phyloP scores from a whole-genome alignment of 257 asterid species.

The Orobanche coerulescens region DNA sequence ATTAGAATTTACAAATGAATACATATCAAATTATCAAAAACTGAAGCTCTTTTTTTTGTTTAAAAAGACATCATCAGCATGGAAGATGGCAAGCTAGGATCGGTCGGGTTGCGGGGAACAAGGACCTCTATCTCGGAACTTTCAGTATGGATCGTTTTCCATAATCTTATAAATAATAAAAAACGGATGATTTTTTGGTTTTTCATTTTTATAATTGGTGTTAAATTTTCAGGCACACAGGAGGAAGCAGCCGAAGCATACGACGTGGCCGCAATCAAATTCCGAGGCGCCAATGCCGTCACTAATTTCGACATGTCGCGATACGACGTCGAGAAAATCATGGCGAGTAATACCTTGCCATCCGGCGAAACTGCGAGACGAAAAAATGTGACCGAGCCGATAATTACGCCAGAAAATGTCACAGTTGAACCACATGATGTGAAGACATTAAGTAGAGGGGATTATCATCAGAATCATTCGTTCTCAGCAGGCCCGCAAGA shows the following conservation, averaged over 20 bases:
- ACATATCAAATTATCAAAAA: neutral
- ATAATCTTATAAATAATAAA: neutral
- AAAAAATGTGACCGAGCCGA: conserved; percentile 27
- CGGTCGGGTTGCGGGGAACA: conserved; percentile 57
- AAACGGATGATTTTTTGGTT: no score
- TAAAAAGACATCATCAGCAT: conserved; percentile 44
- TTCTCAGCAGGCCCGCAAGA: conserved; percentile 31
- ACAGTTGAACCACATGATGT: neutral
- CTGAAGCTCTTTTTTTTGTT: neutral
- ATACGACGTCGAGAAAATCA: conserved; percentile 39
- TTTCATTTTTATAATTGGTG: neutral
- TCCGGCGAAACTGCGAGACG: conserved; percentile 40
- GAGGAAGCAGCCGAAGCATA: conserved; percentile 62
- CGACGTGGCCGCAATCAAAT: conserved; percentile 52
- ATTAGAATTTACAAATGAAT: neutral
- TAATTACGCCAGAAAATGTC: neutral
- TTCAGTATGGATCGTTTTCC: conserved; percentile 29
- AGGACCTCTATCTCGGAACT: conserved; percentile 51
- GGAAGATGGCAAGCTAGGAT: conserved; percentile 62
- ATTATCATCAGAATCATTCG: conserved; percentile 23
- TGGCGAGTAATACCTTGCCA: conserved; percentile 33
- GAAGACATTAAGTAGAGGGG: no score
- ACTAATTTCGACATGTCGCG: conserved; percentile 46
- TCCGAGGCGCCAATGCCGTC: conserved; percentile 43
- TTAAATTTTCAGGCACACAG: conserved; percentile 33